phyloP scores from a whole-genome alignment of 2,329 filamentous ascomycete genomes.

The Hypoxylon sp. region DNA sequence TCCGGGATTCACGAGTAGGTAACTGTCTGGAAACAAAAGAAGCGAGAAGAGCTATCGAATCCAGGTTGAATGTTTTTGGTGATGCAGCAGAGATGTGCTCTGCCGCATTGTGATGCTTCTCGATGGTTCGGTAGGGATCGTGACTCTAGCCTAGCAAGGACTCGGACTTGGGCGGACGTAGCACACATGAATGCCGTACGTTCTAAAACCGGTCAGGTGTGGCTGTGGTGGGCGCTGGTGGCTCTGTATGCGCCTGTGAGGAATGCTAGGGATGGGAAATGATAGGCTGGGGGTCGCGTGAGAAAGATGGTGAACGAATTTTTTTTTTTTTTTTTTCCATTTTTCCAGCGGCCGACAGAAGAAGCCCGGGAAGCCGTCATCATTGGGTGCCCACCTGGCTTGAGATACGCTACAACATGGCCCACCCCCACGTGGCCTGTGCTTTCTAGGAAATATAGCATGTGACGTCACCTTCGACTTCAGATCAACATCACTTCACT shows the following conservation, averaged over 20 bases:
- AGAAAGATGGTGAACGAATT: conserved; percentile 27
- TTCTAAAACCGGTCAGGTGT: conserved; percentile 28
- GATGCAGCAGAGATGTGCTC: conserved; percentile 68
- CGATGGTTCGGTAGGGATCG: conserved; percentile 26
- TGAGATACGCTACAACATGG: neutral
- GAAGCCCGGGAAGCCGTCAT: conserved; percentile 18
- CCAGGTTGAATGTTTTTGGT: conserved; percentile 64
- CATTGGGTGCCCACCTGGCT: neutral
- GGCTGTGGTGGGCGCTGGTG: conserved; percentile 9
- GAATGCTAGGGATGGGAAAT: conserved; percentile 19
- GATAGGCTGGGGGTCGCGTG: conserved; percentile 37
- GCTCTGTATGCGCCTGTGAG: conserved; percentile 9
- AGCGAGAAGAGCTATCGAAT: conserved; percentile 61
- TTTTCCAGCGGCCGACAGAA: conserved; percentile 4
- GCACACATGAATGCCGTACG: conserved; percentile 28
- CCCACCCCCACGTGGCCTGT: conserved; percentile 23
- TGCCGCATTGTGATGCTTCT: conserved; percentile 63
- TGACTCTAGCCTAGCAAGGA: conserved; percentile 18
- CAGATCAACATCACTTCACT: neutral
- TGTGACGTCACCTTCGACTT: neutral
- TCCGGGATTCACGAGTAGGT: conserved; percentile 58
- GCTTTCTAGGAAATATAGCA: conserved; percentile 6
- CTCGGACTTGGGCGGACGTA: conserved; percentile 20
- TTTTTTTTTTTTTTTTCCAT: too few species aligned
- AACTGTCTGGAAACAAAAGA: conserved; percentile 51